Evolutionary conservation across 176 grass and related monocot species (phyloP).

Genomic region (Microstegium vimineum): DNA sequence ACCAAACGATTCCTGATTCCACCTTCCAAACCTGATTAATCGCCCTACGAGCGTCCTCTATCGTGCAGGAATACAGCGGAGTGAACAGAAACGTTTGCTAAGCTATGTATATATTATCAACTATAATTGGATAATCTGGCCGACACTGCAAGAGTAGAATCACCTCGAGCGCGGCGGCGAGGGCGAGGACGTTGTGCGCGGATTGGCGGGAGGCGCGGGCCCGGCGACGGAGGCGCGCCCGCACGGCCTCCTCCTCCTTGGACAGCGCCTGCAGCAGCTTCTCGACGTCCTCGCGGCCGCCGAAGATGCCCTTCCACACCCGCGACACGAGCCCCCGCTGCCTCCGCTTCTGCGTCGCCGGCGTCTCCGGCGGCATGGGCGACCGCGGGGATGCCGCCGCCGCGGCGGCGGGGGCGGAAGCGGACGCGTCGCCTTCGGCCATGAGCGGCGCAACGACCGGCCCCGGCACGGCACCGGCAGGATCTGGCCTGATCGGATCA

Average conservation of each 20-base stretch:
- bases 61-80: not conserved
- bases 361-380: conserved; percentile 24
- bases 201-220: conserved; percentile 55
- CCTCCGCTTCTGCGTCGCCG: conserved; percentile 24
- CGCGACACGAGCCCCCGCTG: conserved; percentile 60
- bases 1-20: not conserved
- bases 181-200: conserved; percentile 60
- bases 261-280: conserved; percentile 78
- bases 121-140: not conserved
- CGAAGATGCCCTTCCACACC: conserved; percentile 79
- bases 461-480: not conserved
- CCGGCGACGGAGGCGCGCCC: conserved; percentile 57
- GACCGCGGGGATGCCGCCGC: conserved; percentile 30
- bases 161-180: conserved; percentile 76
- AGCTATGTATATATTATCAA: not conserved
- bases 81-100: not conserved
- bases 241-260: conserved; percentile 72
- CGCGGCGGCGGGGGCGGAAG: not conserved
- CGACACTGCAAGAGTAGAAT: too few relatives aligned
- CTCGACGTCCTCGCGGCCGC: conserved; percentile 68
- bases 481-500: not conserved
- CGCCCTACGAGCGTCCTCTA: not conserved
- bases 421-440: conserved; percentile 44
- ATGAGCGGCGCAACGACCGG: conserved; percentile 20
- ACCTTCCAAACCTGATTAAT: not conserved